Evolutionary conservation across 2,329 filamentous ascomycete species (phyloP), one percentile per base, ranked within the genome.

Genomic region (Alternaria angustiovoidea): DNA sequence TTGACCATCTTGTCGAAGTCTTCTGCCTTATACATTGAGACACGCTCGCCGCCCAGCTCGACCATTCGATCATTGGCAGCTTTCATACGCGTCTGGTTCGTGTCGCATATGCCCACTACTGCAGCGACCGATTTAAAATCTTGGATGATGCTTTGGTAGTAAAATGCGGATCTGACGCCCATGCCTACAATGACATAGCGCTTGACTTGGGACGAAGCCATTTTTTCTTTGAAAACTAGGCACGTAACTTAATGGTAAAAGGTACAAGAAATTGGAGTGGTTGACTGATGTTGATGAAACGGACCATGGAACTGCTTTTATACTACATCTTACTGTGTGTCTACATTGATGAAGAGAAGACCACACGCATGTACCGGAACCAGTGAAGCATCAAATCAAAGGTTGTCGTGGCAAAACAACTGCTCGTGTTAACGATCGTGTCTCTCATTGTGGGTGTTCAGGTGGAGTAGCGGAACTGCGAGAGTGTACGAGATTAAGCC

Each of bases 91-190:
- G 86, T 88, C 63, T 86, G 81, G 72, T 88, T 88, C 7, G 83
- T 87, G 67, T 88, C 86, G 73, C 86, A 88, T 55, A 88, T 77
- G 1, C 79, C 86, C 12, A 88, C 86, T 20, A 88, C 79, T 34
- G 77, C 68, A 1, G 85, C 84, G 0, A 83, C 86, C 8, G 75
- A 66, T 49, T 73, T 74, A 75, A 86, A 88, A 63, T 85, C 82
- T 36, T 76, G 78, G 11, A 82, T 83, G 57, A 88, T 87, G 43
- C 85, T 85, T 1, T 82, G 83, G 77, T 88, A 88, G 76, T 86
- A 88, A 80, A 88, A 87, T 56, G 81, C 82, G n/a, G 86, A 83
- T 14, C 86, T 83, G n/a, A 85, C 85, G 20, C 86, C 86, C 2
- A 84, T 85, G 69, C 86, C 86, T 12, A 88, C 81, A 32, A 87